phyloP scores from a whole-genome alignment of 495 filamentous ascomycete genomes.

The Corynascus novoguineensis region DNA sequence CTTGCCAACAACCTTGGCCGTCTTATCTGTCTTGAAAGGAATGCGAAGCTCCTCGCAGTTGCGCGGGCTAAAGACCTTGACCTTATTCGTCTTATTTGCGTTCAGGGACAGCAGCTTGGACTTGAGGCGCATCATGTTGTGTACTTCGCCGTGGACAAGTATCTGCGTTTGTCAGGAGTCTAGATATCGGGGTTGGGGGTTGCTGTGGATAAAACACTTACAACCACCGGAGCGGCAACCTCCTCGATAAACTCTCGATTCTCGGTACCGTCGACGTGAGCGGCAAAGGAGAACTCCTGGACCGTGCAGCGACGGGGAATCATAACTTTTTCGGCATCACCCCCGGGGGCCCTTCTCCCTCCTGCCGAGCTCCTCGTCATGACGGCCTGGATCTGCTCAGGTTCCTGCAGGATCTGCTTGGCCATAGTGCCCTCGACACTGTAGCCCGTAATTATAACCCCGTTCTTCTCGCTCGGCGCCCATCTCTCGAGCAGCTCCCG shows the following conservation, averaged over 20 bases:
- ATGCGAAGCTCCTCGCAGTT: conserved; percentile 96
- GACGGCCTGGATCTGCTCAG: conserved; percentile 84
- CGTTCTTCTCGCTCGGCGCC: conserved; percentile 92
- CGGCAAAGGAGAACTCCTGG: conserved; percentile 89
- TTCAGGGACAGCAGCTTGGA: conserved; percentile 91
- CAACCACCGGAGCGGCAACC: conserved; percentile 82
- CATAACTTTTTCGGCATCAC: conserved; percentile 72
- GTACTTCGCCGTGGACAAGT: conserved; percentile 91
- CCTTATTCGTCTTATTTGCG: conserved; percentile 65
- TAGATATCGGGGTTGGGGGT: conserved; percentile 23
- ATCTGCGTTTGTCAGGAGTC: conserved; percentile 49
- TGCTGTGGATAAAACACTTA: conserved; percentile 42
- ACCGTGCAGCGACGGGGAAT: conserved; percentile 87
- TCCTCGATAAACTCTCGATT: conserved; percentile 95
- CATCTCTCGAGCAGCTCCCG: conserved; percentile 88
- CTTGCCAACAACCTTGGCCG: conserved; percentile 92
- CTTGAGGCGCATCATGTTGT: conserved; percentile 96
- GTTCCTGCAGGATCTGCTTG: conserved; percentile 86
- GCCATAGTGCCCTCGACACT: conserved; percentile 98
- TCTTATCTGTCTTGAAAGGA: conserved; percentile 92
- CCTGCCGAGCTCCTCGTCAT: conserved; percentile 65
- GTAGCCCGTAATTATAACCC: conserved; percentile 95
- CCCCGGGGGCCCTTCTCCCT: conserved; percentile 51
- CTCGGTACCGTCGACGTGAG: conserved; percentile 93
- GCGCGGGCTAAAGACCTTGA: conserved; percentile 85